Evolutionary conservation across 345 rosid species (phyloP), one percentile per base, ranked within the genome.

Genomic region (Eucalyptus pauciflora): DNA sequence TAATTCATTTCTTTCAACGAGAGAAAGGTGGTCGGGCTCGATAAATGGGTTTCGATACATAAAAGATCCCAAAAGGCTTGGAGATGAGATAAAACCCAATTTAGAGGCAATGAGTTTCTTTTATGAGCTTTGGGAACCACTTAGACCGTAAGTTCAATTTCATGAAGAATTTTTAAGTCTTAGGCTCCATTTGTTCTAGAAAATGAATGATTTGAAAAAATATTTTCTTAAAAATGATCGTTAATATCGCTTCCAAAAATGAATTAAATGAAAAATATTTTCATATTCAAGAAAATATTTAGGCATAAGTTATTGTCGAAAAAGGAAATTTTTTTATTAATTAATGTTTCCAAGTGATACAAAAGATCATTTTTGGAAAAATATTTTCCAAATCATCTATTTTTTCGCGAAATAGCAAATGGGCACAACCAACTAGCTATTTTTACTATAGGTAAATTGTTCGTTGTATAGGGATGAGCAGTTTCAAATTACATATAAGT

Each of bases 401-500:
- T 56, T 22, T 54, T 56, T 56, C 3, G 1, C 1, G 62, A 24
- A 24, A 56, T 67, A 8, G 1, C 2, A 31, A 1, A 67, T 15
- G 41, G 6, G 79, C 41, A 7, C 20, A 67, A 8, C 41, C 79
- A 64, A 14, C 3, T 13, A 0, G 71, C 71, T n/a, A n/a, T 0
- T 29, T 64, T 64, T 31, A 67, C 15, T 31, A n/a, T n/a, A 67
- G 20, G 79, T 7, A 67, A n/a, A 67, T 67, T 15, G 2, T 67
- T 7, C 22, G 2, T 8, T 31, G 5, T 14, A 15, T 18, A 52
- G 24, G 24, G 58, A 4, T 52, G 24, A 52, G 58, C 2, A 0
- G 1, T 52, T 52, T 7, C 0, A 52, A 0, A 52, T 7, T 1
- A 0, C 10, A 52, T 18, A 52, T 52, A 52, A 52, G 2, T 18